phyloP scores from a whole-genome alignment of 257 asterid genomes.

The Cinchona pubescens region DNA sequence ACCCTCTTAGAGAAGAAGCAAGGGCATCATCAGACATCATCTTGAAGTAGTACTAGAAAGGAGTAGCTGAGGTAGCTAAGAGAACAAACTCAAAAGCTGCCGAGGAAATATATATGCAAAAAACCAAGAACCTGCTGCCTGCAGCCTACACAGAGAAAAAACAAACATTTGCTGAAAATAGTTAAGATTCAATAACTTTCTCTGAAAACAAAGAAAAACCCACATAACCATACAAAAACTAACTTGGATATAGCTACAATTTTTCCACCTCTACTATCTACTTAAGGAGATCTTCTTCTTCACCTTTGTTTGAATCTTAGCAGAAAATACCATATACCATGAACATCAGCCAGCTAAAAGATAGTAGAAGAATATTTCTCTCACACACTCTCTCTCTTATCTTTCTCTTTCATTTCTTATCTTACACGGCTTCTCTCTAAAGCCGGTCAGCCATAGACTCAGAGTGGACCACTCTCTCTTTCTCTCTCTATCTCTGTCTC shows the following conservation, averaged over 20 bases:
- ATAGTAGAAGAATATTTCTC: constrained; percentile 36
- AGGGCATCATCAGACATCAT: constrained; percentile 75
- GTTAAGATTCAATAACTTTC: constrained; percentile 29
- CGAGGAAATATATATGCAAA: constrained; percentile 7
- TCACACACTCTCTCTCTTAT: constrained; percentile 23
- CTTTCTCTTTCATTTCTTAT: constrained; percentile 42
- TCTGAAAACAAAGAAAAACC: constrained; percentile 34
- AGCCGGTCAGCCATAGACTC: constrained; percentile 82
- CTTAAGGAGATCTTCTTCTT: constrained; percentile 19
- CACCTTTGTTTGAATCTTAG: constrained; percentile 43
- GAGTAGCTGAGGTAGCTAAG: constrained; percentile 4
- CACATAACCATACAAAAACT: constrained; percentile 5
- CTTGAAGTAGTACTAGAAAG: constrained; percentile 17
- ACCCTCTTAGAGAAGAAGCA: constrained; percentile 51
- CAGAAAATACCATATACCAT: constrained; percentile 42
- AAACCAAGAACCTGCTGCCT: background rate
- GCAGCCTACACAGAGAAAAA: constrained; percentile 25
- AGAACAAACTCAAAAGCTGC: constrained; percentile 20
- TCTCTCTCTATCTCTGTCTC: constrained; percentile 10
- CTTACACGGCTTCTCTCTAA: constrained; percentile 57
- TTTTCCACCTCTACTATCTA: background rate
- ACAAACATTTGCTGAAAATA: constrained; percentile 45
- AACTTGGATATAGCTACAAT: constrained; percentile 5
- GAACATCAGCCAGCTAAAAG: constrained; percentile 30
- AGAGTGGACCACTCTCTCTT: constrained; percentile 58